Conservation (phyloP, 805 yeast species). For the Kazachstania viticola region DNA sequence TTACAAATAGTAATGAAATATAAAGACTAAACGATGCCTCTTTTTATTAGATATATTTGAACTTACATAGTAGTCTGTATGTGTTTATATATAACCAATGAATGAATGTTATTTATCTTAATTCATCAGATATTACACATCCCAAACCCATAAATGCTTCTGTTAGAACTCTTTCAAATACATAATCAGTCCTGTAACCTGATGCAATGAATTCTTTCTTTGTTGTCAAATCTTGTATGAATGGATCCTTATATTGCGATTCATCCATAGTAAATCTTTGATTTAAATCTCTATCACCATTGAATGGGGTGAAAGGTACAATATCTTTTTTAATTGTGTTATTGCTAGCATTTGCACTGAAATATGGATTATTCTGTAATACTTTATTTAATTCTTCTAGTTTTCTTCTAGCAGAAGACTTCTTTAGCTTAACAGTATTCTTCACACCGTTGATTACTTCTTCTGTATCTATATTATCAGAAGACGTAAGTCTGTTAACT, state of each 20-base stretch:
- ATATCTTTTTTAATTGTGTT: slow-evolving; percentile 5
- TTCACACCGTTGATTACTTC: slow-evolving; percentile 42
- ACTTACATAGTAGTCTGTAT: too few relatives aligned
- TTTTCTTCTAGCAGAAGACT: slow-evolving; percentile 53
- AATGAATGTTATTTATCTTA: slow-evolving; percentile 8
- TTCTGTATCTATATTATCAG: slow-evolving; percentile 29
- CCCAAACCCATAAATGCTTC: slow-evolving; percentile 88
- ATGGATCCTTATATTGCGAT: slow-evolving; percentile 48
- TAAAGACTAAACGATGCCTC: too few relatives aligned
- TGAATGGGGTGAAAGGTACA: slow-evolving; percentile 83
- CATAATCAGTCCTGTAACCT: slow-evolving; percentile 65
- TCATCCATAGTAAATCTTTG: slow-evolving; percentile 38
- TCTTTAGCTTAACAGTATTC: slow-evolving; percentile 41
- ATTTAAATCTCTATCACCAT: slow-evolving; percentile 65
- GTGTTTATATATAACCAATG: not conserved
- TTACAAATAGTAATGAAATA: too few relatives aligned
- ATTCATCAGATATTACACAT: slow-evolving; percentile 60
- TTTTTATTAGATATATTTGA: too few relatives aligned
- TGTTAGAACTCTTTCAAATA: slow-evolving; percentile 65
- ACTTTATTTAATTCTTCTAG: slow-evolving; percentile 31
- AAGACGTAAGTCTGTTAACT: slow-evolving; percentile 36
- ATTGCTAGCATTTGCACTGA: slow-evolving; percentile 13
- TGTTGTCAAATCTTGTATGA: slow-evolving; percentile 38
- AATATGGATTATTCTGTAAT: slow-evolving; percentile 27
- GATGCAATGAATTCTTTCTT: slow-evolving; percentile 69